phyloP scores from a whole-genome alignment of 2,329 filamentous ascomycete species.

The Aspergillus quadricinctus region DNA sequence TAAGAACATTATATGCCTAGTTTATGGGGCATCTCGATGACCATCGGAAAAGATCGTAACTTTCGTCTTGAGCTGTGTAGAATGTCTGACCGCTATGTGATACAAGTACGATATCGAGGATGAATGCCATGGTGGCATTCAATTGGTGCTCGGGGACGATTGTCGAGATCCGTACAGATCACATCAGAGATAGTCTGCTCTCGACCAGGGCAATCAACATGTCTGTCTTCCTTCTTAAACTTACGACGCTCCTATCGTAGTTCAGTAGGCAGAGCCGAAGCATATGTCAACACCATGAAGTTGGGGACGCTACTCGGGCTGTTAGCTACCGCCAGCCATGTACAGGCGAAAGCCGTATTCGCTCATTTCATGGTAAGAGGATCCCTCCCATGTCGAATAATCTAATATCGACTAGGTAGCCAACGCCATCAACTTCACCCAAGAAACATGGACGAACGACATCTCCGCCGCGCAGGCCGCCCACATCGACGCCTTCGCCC shows the following conservation, averaged over 20 bases:
- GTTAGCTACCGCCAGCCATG: conserved; percentile 3
- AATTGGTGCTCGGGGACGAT: neutral
- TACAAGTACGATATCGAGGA: neutral
- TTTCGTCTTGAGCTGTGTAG: neutral
- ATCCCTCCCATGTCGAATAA: too few species aligned
- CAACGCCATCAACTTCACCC: conserved; percentile 21
- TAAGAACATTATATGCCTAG: neutral
- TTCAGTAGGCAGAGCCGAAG: neutral
- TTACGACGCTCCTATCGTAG: neutral
- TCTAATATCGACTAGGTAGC: conserved; percentile 16
- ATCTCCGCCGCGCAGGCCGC: conserved; percentile 34
- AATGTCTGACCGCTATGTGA: neutral
- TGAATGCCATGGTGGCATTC: neutral
- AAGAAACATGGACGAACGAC: conserved; percentile 27
- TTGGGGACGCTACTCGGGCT: neutral
- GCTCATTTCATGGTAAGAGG: conserved; percentile 30
- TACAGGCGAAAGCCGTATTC: conserved; percentile 24
- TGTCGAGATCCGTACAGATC: neutral
- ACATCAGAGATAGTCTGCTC: neutral
- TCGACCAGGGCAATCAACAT: neutral
- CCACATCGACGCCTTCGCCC: conserved; percentile 40
- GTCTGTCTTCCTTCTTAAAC: neutral
- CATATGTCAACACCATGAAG: neutral
- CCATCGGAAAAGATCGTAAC: neutral
- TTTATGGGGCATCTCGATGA: neutral